Percentiles rank a stretch among this genome's conserved stretches.
Conservation (phyloP, 2,329 filamentous ascomycete species). For the Berkeleyomyces rouxiae region DNA sequence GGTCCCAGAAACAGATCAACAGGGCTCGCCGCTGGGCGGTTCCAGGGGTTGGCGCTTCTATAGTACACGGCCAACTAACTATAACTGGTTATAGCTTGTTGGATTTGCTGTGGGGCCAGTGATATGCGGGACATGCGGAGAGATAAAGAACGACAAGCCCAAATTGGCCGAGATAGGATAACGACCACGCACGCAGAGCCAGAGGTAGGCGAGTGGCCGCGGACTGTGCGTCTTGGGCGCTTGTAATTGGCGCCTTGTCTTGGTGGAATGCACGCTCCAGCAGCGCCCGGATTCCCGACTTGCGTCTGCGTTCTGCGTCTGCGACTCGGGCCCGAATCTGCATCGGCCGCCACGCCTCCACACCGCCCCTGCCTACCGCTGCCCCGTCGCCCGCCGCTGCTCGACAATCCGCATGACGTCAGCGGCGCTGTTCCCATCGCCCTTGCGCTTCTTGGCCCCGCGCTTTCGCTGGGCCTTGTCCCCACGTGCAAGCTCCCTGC, state of each 20-base stretch:
- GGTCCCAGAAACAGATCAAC: not conserved
- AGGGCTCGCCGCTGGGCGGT: not conserved
- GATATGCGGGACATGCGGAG: too few species aligned
- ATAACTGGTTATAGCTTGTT: too few species aligned
- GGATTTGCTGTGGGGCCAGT: not conserved
- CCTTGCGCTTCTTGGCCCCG: conserved; percentile 58
- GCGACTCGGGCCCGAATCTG: too few species aligned
- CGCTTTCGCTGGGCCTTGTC: conserved; percentile 47
- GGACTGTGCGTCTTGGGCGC: too few species aligned
- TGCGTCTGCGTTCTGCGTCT: too few species aligned
- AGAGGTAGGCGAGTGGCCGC: too few species aligned
- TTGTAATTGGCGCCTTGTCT: too few species aligned
- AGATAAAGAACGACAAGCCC: too few species aligned
- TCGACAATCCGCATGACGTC: conserved; percentile 73
- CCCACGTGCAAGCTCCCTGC: conserved; percentile 15
- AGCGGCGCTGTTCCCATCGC: conserved; percentile 58
- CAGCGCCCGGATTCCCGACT: too few species aligned
- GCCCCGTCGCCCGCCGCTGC: conserved; percentile 21
- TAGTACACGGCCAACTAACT: not conserved
- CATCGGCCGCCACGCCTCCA: not conserved
- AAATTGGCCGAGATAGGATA: too few species aligned
- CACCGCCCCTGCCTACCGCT: not conserved
- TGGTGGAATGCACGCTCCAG: too few species aligned
- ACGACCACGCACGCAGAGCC: too few species aligned
- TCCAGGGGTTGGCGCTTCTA: not conserved